Evolutionary conservation across 2,329 filamentous ascomycete genomes (phyloP).

Genomic region (Coniochaeta sp.): DNA sequence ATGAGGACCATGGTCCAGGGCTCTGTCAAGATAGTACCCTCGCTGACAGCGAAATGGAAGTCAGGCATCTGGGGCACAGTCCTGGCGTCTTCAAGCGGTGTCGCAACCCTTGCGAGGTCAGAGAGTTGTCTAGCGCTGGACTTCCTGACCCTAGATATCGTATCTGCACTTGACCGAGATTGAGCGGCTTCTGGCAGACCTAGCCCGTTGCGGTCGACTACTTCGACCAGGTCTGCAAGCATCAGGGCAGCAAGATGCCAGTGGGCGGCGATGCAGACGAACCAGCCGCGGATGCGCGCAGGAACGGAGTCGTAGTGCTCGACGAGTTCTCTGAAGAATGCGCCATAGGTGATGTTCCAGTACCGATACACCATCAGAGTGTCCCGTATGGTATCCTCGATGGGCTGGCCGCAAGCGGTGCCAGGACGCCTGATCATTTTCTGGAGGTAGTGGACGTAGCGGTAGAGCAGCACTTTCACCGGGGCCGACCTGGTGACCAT

Average conservation of each 20-base stretch:
- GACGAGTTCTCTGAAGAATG: constrained; percentile 44
- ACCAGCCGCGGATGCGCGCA: constrained; percentile 51
- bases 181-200: constrained; percentile 18
- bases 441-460: constrained; percentile 48
- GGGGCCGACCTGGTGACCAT: constrained; percentile 45
- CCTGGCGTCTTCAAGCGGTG: constrained; percentile 19
- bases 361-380: constrained; percentile 44
- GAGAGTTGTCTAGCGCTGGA: constrained; percentile 37
- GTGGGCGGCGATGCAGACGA: constrained; percentile 47
- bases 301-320: constrained; percentile 41
- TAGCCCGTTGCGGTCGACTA: constrained; percentile 33
- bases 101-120: constrained; percentile 39
- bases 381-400: constrained; percentile 41
- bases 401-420: no score
- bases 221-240: constrained; percentile 44
- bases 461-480: constrained; percentile 52
- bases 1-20: constrained; percentile 52
- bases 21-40: constrained; percentile 50
- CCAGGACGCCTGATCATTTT: constrained; percentile 41
- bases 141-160: constrained; percentile 26
- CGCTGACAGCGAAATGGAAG: constrained; percentile 45
- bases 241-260: constrained; percentile 51
- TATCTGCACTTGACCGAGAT: constrained; percentile 7
- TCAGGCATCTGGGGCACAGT: constrained; percentile 24
- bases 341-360: constrained; percentile 44